phyloP scores from a whole-genome alignment of 495 filamentous ascomycete genomes.

The Saxophila tyrrhenica region DNA sequence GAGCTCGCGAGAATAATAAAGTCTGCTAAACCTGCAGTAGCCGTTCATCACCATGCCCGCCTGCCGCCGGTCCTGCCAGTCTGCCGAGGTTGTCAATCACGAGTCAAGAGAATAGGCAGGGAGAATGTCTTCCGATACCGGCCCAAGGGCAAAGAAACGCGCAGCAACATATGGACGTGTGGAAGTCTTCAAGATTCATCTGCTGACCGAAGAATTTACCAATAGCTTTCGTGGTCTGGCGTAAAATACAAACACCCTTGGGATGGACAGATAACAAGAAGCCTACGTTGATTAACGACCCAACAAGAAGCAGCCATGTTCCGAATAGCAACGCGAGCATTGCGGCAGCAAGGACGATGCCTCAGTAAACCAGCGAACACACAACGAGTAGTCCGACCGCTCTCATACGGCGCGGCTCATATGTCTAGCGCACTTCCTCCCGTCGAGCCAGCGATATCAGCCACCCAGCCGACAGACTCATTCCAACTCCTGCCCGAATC shows the following conservation, averaged over 20 bases:
- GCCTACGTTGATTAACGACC: background rate
- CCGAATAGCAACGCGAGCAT: slow-evolving; percentile 15
- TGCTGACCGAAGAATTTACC: background rate
- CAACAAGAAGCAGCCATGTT: slow-evolving; percentile 20
- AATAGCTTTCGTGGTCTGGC: no score
- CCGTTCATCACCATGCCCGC: background rate
- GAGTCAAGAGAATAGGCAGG: background rate
- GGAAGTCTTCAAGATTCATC: background rate
- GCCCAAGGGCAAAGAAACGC: background rate
- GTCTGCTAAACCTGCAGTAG: background rate
- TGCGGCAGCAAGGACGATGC: slow-evolving; percentile 14
- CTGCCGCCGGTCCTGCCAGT: background rate
- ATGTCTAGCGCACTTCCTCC: slow-evolving; percentile 25
- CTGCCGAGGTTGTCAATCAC: slow-evolving; percentile 7
- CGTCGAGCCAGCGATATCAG: slow-evolving; percentile 45
- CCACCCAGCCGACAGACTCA: slow-evolving; percentile 51
- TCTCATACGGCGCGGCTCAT: slow-evolving; percentile 9
- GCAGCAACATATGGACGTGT: background rate
- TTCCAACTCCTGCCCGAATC: slow-evolving; percentile 69
- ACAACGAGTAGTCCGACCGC: slow-evolving; percentile 21
- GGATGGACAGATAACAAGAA: slow-evolving; percentile 5
- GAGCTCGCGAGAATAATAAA: background rate
- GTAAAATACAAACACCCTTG: background rate
- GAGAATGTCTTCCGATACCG: slow-evolving; percentile 1
- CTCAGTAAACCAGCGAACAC: background rate